Evolutionary conservation across 75 land plant species (phyloP).

Genomic region (Selaginella tamariscina): DNA sequence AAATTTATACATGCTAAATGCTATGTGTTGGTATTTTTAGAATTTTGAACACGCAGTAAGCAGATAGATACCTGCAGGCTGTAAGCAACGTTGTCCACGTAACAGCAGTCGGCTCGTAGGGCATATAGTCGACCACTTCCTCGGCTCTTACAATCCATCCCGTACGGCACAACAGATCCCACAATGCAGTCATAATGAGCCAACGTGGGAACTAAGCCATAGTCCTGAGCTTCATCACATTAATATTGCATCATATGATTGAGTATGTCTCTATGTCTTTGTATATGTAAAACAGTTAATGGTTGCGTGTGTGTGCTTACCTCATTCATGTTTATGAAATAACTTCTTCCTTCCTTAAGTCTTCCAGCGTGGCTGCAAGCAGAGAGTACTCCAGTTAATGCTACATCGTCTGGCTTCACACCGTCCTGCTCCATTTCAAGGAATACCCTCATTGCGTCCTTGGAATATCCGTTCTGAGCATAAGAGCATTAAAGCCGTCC

Average conservation of each 20-base stretch:
- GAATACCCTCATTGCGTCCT: background rate
- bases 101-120: slow-evolving; percentile 12
- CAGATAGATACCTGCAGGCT: too few relatives aligned
- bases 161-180: slow-evolving; percentile 16
- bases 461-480: background rate
- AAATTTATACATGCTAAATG: too few relatives aligned
- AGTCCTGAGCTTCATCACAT: too few relatives aligned
- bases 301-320: too few relatives aligned
- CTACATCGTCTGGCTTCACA: background rate
- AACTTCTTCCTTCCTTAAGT: background rate
- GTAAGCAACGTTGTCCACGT: slow-evolving; percentile 15
- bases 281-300: too few relatives aligned
- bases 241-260: too few relatives aligned
- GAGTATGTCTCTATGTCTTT: too few relatives aligned
- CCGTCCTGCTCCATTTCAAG: background rate
- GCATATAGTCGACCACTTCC: slow-evolving; percentile 12
- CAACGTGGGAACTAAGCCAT: slow-evolving; percentile 8
- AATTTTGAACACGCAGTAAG: too few relatives aligned
- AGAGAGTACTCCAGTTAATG: background rate
- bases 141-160: slow-evolving; percentile 3
- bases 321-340: background rate
- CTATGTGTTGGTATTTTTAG: too few relatives aligned
- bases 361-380: background rate
- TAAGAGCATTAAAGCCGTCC: background rate
- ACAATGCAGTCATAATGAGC: slow-evolving; percentile 16